A percentile compares a stretch with the other conserved stretches of the same genome.
Conservation (phyloP, 495 filamentous ascomycete genomes). For the Tuber borchii region DNA sequence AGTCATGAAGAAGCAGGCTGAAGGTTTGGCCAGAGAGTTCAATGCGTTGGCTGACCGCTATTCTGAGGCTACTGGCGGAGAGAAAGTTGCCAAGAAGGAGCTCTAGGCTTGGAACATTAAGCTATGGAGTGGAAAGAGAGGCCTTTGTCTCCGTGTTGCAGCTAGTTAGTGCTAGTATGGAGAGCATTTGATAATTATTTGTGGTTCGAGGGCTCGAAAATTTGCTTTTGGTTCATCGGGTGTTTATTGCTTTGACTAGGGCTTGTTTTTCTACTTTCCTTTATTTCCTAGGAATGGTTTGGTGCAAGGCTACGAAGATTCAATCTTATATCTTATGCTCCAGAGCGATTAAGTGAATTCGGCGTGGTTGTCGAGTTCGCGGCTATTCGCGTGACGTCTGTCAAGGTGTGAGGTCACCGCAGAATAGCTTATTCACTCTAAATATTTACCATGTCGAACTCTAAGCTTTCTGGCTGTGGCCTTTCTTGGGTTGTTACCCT, state of each 20-base stretch:
- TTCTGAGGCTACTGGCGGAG: constrained; percentile 33
- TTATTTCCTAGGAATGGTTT: background rate
- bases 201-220: background rate
- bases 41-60: constrained; percentile 74
- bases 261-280: background rate
- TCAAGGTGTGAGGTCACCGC: background rate
- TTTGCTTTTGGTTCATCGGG: background rate
- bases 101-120: constrained; percentile 31
- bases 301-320: background rate
- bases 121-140: background rate
- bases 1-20: constrained; percentile 76
- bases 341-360: background rate
- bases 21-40: constrained; percentile 73
- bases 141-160: background rate
- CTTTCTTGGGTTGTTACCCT: background rate
- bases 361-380: background rate
- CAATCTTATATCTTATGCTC: background rate
- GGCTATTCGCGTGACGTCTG: background rate
- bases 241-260: background rate
- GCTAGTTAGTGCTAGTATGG: background rate
- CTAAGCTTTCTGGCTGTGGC: background rate
- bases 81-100: constrained; percentile 42
- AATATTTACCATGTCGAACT: background rate
- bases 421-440: background rate
- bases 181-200: background rate